Evolutionary conservation across 257 asterid species (phyloP).

Genomic region (Plantago ovata): DNA sequence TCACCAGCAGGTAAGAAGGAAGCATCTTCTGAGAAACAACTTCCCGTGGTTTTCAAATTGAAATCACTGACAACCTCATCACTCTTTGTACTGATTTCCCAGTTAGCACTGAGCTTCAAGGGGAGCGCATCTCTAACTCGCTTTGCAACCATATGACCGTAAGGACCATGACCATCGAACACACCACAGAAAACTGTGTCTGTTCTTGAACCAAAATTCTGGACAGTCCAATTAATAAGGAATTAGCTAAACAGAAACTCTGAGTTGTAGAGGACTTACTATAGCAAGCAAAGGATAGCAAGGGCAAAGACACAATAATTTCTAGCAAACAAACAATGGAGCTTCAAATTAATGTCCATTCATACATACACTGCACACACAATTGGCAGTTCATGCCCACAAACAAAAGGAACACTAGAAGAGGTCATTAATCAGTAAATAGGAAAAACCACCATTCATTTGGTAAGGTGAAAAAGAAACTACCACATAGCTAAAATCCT

Average conservation of each 20-base stretch:
- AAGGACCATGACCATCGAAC: constrained; percentile 93
- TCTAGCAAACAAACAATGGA: constrained; percentile 2
- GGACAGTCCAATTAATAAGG: constrained; percentile 30
- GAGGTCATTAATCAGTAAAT: background rate
- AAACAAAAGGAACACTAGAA: background rate
- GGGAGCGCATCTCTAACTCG: constrained; percentile 90
- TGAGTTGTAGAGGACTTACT: no score
- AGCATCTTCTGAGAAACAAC: constrained; percentile 47
- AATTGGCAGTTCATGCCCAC: background rate
- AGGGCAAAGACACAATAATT: background rate
- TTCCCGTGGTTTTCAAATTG: constrained; percentile 45
- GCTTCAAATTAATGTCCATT: background rate
- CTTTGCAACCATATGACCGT: constrained; percentile 91
- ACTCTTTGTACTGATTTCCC: constrained; percentile 67
- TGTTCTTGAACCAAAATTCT: constrained; percentile 86
- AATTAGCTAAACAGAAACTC: constrained; percentile 14
- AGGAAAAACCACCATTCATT: background rate
- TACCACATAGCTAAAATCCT: background rate
- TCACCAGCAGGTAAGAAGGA: constrained; percentile 51
- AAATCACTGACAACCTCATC: constrained; percentile 62
- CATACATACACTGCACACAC: background rate
- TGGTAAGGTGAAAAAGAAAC: background rate
- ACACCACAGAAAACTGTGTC: constrained; percentile 94
- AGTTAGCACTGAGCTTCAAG: constrained; percentile 64
- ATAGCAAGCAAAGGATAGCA: no score